Conservation (phyloP, 257 asterid genomes). For the Forsythia viridissima region DNA sequence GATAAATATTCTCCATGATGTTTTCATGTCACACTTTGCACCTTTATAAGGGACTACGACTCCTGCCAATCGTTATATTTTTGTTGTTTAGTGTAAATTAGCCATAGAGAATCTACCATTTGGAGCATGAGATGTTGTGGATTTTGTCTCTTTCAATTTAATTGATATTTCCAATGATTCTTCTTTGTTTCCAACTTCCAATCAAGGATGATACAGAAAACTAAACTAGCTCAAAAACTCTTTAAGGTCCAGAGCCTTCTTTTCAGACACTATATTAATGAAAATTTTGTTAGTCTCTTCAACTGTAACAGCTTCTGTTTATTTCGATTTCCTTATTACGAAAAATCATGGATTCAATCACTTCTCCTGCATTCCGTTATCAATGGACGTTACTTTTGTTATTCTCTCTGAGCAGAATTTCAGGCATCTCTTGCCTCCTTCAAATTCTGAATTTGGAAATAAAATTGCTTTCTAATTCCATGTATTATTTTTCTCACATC, state of each 20-base stretch:
- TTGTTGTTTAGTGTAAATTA: conserved; percentile 1
- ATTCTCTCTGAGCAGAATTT: conserved; percentile 31
- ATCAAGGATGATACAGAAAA: neutral
- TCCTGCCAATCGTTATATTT: conserved; percentile 13
- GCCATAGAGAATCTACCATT: conserved; percentile 33
- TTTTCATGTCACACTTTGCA: neutral
- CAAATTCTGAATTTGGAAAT: neutral
- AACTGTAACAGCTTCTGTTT: conserved; percentile 4
- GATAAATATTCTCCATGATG: neutral
- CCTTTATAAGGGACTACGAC: neutral
- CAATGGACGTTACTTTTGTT: conserved; percentile 29
- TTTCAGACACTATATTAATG: neutral
- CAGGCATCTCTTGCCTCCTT: conserved; percentile 43
- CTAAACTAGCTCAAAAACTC: neutral
- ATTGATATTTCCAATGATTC: conserved; percentile 43
- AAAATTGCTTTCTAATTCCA: neutral
- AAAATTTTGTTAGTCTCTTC: conserved; percentile 1
- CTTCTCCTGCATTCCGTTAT: conserved; percentile 16
- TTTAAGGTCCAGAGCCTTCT: neutral
- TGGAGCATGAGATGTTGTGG: conserved; percentile 7
- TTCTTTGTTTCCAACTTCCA: conserved; percentile 22
- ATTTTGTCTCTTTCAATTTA: conserved; percentile 27
- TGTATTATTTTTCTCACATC: conserved; percentile 11
- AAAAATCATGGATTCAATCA: conserved; percentile 34
- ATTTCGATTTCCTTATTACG: neutral